A percentile compares a stretch with the other conserved stretches of the same genome.
These are phyloP conservation scores for Penicillium sp. DNA, from an alignment of 2,329 filamentous ascomycete genomes.

Conservation along the genomic window DNA sequence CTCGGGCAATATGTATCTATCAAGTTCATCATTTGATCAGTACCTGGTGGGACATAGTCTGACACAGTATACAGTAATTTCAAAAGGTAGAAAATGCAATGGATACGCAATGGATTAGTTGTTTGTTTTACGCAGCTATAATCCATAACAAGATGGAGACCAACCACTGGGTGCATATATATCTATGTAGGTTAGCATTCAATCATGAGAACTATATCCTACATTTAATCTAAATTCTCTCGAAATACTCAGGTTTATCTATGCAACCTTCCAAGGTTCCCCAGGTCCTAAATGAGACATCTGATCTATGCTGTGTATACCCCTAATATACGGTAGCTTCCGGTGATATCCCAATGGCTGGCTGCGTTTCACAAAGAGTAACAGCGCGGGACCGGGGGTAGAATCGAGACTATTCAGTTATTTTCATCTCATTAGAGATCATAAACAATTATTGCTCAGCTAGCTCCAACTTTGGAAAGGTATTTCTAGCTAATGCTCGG, in stretches of 20 bases:
- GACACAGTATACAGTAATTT: background rate
- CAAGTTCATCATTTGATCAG: background rate
- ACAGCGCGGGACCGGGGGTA: background rate
- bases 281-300: background rate
- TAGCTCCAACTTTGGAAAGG: background rate
- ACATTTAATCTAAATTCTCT: background rate
- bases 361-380: constrained; percentile 12
- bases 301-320: background rate
- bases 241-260: background rate
- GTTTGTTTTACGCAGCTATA: background rate
- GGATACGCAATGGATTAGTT: background rate
- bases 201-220: background rate
- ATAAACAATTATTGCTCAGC: background rate
- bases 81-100: background rate
- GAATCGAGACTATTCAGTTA: background rate
- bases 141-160: no score
- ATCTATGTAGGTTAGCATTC: no score
- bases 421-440: background rate
- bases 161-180: background rate
- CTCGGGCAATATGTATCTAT: constrained; percentile 1
- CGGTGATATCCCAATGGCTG: constrained; percentile 15
- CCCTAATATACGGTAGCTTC: background rate
- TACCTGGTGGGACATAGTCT: background rate
- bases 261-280: background rate
- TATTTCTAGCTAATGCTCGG: background rate